Evolutionary conservation across 2,329 filamentous ascomycete genomes (phyloP), one percentile per base, ranked within the genome.

Genomic region (Thelonectria olida): DNA sequence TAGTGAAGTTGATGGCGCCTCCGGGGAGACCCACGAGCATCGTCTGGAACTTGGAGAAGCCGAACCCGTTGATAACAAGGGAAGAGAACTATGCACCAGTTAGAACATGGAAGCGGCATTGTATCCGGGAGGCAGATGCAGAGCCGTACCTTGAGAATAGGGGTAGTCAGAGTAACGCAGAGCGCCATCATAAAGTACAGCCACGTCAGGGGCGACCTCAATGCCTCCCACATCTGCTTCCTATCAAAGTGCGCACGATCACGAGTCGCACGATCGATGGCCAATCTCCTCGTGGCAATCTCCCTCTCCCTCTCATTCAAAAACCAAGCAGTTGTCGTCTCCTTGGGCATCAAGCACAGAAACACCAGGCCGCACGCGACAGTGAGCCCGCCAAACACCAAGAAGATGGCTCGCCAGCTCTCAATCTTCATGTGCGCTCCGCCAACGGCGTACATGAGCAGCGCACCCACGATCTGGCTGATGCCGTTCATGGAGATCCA

Each of bases 401-500:
- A n/a, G 38, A 68, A 68, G 5, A 68, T 58, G 15, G 41, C 62
- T n/a, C 64, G 25, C 69, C 67, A 71, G 17, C 57, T 57, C 7
- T 50, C 54, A 1, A 72, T 54, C 0, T 34, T 39, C 58, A 71
- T 57, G 1, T 64, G 7, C 7, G 61, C 39, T 2, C 50, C 28
- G 2, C 71, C 72, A 12, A 74, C 60, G 8, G 64, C 68, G 51
- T 69, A 73, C 73, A 74, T 75, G 34, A 74, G 49, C 5, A 75
- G 50, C 5, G 62, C 62, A 0, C 74, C 74, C n/a, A 72, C 28
- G 2, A 72, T 69, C 59, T 74, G 73, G 10, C 72, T 67, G 15
- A 73, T 39, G 7, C 72, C 72, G 23, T 71, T 71, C 65, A 75
- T 74, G 20, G 67, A 71, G 15, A 74, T 62, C 74, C 74, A 76